phyloP scores from a whole-genome alignment of 495 filamentous ascomycete genomes.

The Physcia stellaris region DNA sequence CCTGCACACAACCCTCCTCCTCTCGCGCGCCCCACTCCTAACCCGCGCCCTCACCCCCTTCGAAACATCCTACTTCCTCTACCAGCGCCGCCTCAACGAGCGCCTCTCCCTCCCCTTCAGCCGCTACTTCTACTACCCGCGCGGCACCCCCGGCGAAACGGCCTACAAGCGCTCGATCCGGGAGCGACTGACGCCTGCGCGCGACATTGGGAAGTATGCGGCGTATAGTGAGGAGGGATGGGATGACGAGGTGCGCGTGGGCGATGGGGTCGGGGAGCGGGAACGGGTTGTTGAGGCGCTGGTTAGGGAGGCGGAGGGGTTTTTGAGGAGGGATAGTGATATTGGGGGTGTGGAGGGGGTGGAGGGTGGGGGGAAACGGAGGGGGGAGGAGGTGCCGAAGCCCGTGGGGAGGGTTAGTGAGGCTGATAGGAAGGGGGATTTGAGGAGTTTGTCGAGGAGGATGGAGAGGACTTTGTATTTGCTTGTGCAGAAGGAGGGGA shows the following conservation, averaged over 20 bases:
- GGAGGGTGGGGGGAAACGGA: slow-evolving; percentile 44
- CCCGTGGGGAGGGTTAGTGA: slow-evolving; percentile 61
- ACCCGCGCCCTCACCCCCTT: slow-evolving; percentile 75
- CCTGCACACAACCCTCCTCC: slow-evolving; percentile 69
- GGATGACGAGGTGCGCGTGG: slow-evolving; percentile 86
- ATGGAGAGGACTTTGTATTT: slow-evolving; percentile 75
- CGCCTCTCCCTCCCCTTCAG: slow-evolving; percentile 80
- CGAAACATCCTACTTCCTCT: slow-evolving; percentile 86
- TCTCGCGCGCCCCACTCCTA: slow-evolving; percentile 77
- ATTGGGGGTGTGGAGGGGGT: slow-evolving; percentile 46
- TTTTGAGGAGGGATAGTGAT: too few relatives aligned
- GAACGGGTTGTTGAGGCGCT: slow-evolving; percentile 50
- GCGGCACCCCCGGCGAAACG: slow-evolving; percentile 64
- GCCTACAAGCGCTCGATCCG: slow-evolving; percentile 84
- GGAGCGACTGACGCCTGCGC: slow-evolving; percentile 58
- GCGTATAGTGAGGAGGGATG: slow-evolving; percentile 66
- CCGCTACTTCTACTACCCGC: slow-evolving; percentile 91
- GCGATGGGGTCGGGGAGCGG: slow-evolving; percentile 44
- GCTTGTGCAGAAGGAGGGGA: slow-evolving; percentile 48
- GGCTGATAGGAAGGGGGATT: slow-evolving; percentile 63
- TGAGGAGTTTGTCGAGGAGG: slow-evolving; percentile 60
- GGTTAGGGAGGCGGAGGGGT: slow-evolving; percentile 67
- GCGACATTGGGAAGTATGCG: slow-evolving; percentile 79
- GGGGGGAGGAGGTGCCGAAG: slow-evolving; percentile 54
- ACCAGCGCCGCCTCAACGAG: slow-evolving; percentile 94